These are phyloP conservation scores for Metschnikowia cerradonensis DNA, from an alignment of 805 yeast species.

Conservation along the genomic window DNA sequence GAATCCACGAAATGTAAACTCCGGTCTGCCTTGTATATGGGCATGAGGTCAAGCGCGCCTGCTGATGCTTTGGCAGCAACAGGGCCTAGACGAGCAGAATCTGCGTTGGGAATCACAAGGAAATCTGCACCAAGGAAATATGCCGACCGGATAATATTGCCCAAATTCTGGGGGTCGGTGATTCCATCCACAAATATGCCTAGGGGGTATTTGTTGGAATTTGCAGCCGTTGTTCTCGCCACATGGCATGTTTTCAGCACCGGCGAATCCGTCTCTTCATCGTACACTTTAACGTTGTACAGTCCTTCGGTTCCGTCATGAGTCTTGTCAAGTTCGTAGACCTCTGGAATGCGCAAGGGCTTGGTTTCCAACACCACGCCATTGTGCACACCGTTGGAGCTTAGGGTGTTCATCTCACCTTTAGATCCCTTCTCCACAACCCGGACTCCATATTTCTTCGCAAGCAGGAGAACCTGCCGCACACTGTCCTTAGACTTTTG, in stretches of 20 bases:
- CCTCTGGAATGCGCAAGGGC: slow-evolving; percentile 39
- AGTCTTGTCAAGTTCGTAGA: slow-evolving; percentile 25
- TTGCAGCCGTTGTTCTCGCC: slow-evolving; percentile 19
- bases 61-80: slow-evolving; percentile 76
- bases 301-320: slow-evolving; percentile 12
- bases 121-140: slow-evolving; percentile 82
- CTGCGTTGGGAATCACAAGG: slow-evolving; percentile 61
- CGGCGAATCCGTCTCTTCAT: slow-evolving; percentile 5
- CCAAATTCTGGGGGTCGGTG: slow-evolving; percentile 83
- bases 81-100: slow-evolving; percentile 73
- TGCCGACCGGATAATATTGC: slow-evolving; percentile 77
- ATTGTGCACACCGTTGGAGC: slow-evolving; percentile 73
- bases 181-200: slow-evolving; percentile 76
- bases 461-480: slow-evolving; percentile 44
- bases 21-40: slow-evolving; percentile 53
- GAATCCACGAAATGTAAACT: slow-evolving; percentile 61
- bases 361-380: slow-evolving; percentile 71
- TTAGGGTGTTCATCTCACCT: slow-evolving; percentile 55
- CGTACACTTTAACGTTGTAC: slow-evolving; percentile 19
- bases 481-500: slow-evolving; percentile 36
- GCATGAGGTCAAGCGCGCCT: slow-evolving; percentile 77
- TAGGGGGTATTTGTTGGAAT: slow-evolving; percentile 42
- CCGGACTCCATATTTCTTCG: slow-evolving; percentile 40
- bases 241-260: slow-evolving; percentile 9
- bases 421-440: slow-evolving; percentile 35